Percentiles rank a stretch among this genome's conserved stretches.
Evolutionary conservation across 2,329 filamentous ascomycete species (phyloP).

Genomic region (Fusarium avenaceum): DNA sequence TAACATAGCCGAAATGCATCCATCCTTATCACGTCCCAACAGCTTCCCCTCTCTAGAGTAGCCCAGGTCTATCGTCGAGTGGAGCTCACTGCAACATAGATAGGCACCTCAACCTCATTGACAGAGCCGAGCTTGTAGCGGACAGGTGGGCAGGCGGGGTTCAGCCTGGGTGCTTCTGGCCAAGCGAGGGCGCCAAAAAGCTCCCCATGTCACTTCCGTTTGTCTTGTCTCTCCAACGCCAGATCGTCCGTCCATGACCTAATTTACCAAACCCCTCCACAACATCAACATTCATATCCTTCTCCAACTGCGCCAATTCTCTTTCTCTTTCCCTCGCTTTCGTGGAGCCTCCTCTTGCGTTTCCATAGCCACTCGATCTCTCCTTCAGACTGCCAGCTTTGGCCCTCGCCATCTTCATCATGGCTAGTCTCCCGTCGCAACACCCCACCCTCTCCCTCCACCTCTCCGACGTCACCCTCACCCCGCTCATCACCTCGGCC

Average conservation of each 20-base stretch:
- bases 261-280: slow-evolving; percentile 28
- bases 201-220: slow-evolving; percentile 17
- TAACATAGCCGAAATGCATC: not conserved
- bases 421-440: slow-evolving; percentile 60
- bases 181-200: slow-evolving; percentile 32
- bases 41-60: slow-evolving; percentile 25
- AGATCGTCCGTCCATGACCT: slow-evolving; percentile 36
- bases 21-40: slow-evolving; percentile 17
- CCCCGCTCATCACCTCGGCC: slow-evolving; percentile 69
- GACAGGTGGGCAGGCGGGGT: slow-evolving; percentile 8
- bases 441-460: slow-evolving; percentile 67
- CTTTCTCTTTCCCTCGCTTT: slow-evolving; percentile 7
- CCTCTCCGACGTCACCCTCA: slow-evolving; percentile 69
- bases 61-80: slow-evolving; percentile 16
- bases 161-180: slow-evolving; percentile 14
- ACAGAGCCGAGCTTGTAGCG: slow-evolving; percentile 35
- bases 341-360: not conserved
- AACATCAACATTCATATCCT: slow-evolving; percentile 27
- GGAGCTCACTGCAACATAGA: slow-evolving; percentile 23
- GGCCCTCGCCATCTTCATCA: slow-evolving; percentile 38
- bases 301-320: slow-evolving; percentile 18
- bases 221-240: slow-evolving; percentile 28
- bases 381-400: slow-evolving; percentile 5
- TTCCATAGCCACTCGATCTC: not conserved
- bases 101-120: slow-evolving; percentile 5